phyloP scores from a whole-genome alignment of 768 basidiomycete species.

The Leccinum barrowsii region DNA sequence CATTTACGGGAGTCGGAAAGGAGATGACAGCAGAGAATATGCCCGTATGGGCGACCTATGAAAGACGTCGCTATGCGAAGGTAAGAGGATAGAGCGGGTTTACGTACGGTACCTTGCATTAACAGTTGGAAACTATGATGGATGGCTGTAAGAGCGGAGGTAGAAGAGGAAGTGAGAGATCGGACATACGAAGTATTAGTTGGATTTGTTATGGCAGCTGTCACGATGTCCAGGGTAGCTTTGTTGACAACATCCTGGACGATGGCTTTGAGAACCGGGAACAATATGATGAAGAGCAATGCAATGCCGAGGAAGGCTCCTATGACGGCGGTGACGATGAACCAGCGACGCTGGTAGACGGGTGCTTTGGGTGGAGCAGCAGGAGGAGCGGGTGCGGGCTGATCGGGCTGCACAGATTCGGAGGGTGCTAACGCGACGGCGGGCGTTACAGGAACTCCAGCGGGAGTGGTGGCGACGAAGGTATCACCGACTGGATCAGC shows the following conservation, averaged over 20 bases:
- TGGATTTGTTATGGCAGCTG: conserved; percentile 49
- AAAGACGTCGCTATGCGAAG: background rate
- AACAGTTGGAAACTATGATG: conserved; percentile 45
- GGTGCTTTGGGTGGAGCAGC: conserved; percentile 29
- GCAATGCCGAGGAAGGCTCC: conserved; percentile 52
- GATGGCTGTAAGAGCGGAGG: conserved; percentile 3
- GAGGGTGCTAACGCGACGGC: background rate
- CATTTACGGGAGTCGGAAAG: conserved; percentile 54
- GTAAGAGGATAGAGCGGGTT: background rate
- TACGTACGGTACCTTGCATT: conserved; percentile 51
- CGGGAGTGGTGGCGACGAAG: conserved; percentile 6
- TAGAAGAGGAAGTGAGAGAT: background rate
- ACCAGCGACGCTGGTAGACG: conserved; percentile 60
- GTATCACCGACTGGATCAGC: conserved; percentile 11
- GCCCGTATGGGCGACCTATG: conserved; percentile 63
- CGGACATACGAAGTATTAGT: conserved; percentile 54
- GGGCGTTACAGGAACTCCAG: background rate
- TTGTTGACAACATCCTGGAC: conserved; percentile 61
- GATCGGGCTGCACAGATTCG: background rate
- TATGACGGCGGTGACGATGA: conserved; percentile 57
- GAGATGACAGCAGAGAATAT: conserved; percentile 59
- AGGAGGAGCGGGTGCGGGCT: background rate
- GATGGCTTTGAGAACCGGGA: conserved; percentile 65
- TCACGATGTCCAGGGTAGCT: conserved; percentile 49
- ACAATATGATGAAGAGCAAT: conserved; percentile 63